Evolutionary conservation across 2,329 filamentous ascomycete genomes (phyloP).

Genomic region (Didymella sp.): DNA sequence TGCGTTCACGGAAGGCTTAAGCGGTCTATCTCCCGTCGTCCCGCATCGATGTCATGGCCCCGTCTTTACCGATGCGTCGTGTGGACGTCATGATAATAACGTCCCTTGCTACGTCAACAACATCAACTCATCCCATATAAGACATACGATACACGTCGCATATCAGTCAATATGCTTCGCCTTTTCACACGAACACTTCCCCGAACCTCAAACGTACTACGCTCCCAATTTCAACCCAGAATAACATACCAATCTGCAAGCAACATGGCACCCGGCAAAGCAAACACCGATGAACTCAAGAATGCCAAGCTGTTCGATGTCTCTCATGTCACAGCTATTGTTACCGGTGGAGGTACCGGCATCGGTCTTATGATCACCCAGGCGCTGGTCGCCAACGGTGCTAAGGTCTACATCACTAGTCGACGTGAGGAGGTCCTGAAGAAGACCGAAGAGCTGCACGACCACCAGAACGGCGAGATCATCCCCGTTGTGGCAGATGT

Average conservation of each 20-base stretch:
- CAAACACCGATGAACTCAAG: constrained; percentile 51
- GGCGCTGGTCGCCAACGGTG: constrained; percentile 68
- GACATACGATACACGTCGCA: not conserved
- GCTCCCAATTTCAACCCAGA: constrained; percentile 23
- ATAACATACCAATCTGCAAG: constrained; percentile 30
- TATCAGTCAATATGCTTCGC: constrained; percentile 35
- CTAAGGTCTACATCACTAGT: constrained; percentile 56
- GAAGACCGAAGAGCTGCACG: constrained; percentile 56
- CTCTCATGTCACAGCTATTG: constrained; percentile 54
- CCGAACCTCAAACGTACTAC: constrained; percentile 14
- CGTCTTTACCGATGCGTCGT: constrained; percentile 24
- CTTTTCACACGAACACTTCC: constrained; percentile 34
- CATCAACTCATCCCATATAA: constrained; percentile 26
- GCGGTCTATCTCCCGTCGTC: constrained; percentile 4
- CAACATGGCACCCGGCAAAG: constrained; percentile 46
- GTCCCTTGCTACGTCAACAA: constrained; percentile 29
- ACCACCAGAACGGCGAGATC: constrained; percentile 56
- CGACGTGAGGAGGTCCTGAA: constrained; percentile 46
- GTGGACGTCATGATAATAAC: constrained; percentile 39
- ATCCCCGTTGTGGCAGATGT: constrained; percentile 47
- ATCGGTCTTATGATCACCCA: constrained; percentile 69
- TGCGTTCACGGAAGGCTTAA: not conserved
- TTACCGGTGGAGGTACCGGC: constrained; percentile 57
- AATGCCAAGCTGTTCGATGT: constrained; percentile 55
- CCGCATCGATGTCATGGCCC: constrained; percentile 15